A percentile compares a stretch with the other conserved stretches of the same genome.
Evolutionary conservation across 306 rosid genomes (phyloP).

Genomic region (Dicorynia guianensis): DNA sequence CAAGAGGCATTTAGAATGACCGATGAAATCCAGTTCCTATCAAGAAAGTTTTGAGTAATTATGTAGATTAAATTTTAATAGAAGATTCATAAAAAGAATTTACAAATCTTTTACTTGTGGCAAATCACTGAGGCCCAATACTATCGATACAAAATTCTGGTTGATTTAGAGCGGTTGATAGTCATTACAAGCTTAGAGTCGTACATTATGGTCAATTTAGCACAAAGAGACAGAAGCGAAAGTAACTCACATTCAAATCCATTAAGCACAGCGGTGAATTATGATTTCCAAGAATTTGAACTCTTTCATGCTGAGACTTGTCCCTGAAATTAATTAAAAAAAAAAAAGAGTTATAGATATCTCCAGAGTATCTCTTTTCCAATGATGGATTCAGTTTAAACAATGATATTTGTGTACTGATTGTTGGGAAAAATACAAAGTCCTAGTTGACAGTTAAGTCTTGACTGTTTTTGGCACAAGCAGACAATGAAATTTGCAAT

Average conservation of each 20-base stretch:
- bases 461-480: constrained; percentile 17
- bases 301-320: constrained; percentile 70
- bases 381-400: not conserved
- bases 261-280: constrained; percentile 71
- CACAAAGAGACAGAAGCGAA: constrained; percentile 24
- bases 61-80: constrained; percentile 11
- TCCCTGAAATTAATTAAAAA: constrained; percentile 68
- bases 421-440: not conserved
- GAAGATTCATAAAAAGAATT: constrained; percentile 8
- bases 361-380: constrained; percentile 22
- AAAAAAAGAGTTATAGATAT: constrained; percentile 40
- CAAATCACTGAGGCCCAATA: not conserved
- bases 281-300: constrained; percentile 73
- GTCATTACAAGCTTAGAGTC: not conserved
- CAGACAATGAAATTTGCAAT: constrained; percentile 18
- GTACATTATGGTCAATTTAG: constrained; percentile 19
- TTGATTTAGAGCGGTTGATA: not conserved
- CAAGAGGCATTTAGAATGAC: not conserved
- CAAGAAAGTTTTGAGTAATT: constrained; percentile 28
- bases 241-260: constrained; percentile 80
- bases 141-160: constrained; percentile 10
- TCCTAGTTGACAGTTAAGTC: not conserved
- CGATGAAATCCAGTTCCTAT: constrained; percentile 10
- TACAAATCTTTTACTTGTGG: not conserved
- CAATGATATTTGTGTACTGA: not conserved